A percentile compares a stretch with the other conserved stretches of the same genome.
These are phyloP conservation scores for Fusarium sp. DNA, from an alignment of 2,329 filamentous ascomycete species.

Conservation along the genomic window DNA sequence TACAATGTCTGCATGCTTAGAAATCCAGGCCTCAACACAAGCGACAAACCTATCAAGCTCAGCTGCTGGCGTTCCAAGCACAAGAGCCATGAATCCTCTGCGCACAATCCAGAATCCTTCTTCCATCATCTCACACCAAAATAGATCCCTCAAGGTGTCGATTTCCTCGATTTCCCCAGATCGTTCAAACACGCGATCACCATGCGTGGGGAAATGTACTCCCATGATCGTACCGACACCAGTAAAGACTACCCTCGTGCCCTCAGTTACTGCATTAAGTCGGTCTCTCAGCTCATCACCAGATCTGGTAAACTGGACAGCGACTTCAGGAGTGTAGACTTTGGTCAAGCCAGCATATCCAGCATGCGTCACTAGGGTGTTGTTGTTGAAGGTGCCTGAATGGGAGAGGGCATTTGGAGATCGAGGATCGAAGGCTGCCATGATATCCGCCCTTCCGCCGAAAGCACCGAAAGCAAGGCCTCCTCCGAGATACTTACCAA, in stretches of 20 bases:
- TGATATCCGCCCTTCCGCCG: slow-evolving; percentile 69
- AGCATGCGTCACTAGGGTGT: slow-evolving; percentile 68
- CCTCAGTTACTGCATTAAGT: slow-evolving; percentile 50
- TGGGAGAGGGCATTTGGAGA: slow-evolving; percentile 59
- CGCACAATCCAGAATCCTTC: slow-evolving; percentile 57
- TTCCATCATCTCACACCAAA: slow-evolving; percentile 62
- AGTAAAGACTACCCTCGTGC: slow-evolving; percentile 54
- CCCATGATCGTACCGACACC: slow-evolving; percentile 54
- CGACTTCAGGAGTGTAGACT: slow-evolving; percentile 52
- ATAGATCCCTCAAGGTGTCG: slow-evolving; percentile 54
- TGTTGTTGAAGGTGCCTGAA: slow-evolving; percentile 77
- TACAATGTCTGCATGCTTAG: slow-evolving; percentile 42
- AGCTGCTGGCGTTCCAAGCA: slow-evolving; percentile 53
- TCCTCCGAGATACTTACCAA: slow-evolving; percentile 76
- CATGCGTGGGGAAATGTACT: slow-evolving; percentile 53
- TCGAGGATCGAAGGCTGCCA: slow-evolving; percentile 67
- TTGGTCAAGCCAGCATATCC: slow-evolving; percentile 57
- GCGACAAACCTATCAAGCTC: slow-evolving; percentile 57
- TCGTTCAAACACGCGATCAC: slow-evolving; percentile 45
- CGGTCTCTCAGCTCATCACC: slow-evolving; percentile 49
- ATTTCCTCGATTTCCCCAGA: slow-evolving; percentile 50
- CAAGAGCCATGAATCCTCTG: slow-evolving; percentile 56
- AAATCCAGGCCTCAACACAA: slow-evolving; percentile 52
- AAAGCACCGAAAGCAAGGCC: slow-evolving; percentile 76
- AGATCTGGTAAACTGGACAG: slow-evolving; percentile 47